These are phyloP conservation scores for Pseudopyrenochaeta lycopersici DNA, from an alignment of 2,329 filamentous ascomycete genomes.

Conservation along the genomic window DNA sequence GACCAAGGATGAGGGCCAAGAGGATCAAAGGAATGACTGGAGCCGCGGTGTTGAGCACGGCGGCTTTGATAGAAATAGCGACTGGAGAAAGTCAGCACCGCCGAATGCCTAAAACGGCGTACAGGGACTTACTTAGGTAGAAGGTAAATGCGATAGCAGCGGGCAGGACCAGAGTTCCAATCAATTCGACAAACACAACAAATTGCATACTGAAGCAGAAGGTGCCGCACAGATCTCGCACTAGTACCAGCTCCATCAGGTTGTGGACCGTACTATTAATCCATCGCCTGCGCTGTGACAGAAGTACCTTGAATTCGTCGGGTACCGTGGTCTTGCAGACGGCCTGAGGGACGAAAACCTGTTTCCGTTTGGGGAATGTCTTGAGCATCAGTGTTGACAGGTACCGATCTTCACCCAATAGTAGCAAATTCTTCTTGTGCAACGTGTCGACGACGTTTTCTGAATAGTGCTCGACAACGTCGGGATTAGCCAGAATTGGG, in stretches of 20 bases:
- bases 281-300: constrained; percentile 96
- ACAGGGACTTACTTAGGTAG: constrained; percentile 79
- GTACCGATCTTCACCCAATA: constrained; percentile 93
- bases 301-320: constrained; percentile 87
- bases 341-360: constrained; percentile 97
- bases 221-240: constrained; percentile 94
- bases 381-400: constrained; percentile 97
- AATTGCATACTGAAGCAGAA: constrained; percentile 99
- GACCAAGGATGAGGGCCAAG: constrained; percentile 87
- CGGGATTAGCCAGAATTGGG: constrained; percentile 95
- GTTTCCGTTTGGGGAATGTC: constrained; percentile 98
- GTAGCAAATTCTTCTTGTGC: constrained; percentile 94
- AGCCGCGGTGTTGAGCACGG: constrained; percentile 64
- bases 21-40: constrained; percentile 92
- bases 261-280: constrained; percentile 99
- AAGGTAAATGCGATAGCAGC: constrained; percentile 97
- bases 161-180: constrained; percentile 92
- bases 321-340: constrained; percentile 99
- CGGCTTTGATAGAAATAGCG: constrained; percentile 80
- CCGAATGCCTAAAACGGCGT: constrained; percentile 5
- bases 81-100: constrained; percentile 63
- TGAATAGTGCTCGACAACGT: constrained; percentile 98
- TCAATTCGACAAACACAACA: constrained; percentile 91
- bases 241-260: constrained; percentile 94
- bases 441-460: constrained; percentile 98